Conservation (phyloP, 495 filamentous ascomycete genomes). For the Rostrohypoxylon terebratum region DNA sequence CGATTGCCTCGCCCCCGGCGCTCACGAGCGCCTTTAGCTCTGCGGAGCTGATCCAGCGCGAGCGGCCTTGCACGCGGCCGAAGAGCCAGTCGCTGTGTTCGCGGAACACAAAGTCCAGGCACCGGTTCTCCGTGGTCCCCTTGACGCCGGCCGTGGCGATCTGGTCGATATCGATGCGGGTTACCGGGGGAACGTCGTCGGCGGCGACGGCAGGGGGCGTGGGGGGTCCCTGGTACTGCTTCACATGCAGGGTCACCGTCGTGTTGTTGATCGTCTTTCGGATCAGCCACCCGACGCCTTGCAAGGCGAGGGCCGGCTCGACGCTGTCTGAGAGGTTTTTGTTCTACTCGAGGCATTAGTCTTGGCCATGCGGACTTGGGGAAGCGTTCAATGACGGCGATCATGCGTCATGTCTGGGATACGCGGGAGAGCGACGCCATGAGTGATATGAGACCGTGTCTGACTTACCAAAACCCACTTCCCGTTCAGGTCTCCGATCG, state of each 20-base stretch:
- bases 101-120: slow-evolving; percentile 75
- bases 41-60: slow-evolving; percentile 59
- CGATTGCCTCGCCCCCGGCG: slow-evolving; percentile 38
- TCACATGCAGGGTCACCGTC: slow-evolving; percentile 76
- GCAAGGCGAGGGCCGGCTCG: slow-evolving; percentile 79
- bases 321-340: slow-evolving; percentile 78
- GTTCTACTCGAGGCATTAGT: slow-evolving; percentile 56
- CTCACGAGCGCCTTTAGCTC: slow-evolving; percentile 45
- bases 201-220: slow-evolving; percentile 53
- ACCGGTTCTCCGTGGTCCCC: slow-evolving; percentile 77
- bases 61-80: slow-evolving; percentile 73
- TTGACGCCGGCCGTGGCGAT: slow-evolving; percentile 78
- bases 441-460: not conserved
- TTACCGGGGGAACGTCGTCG: slow-evolving; percentile 51
- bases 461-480: slow-evolving; percentile 79
- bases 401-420: not conserved
- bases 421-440: not conserved
- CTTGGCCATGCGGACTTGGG: too few relatives aligned
- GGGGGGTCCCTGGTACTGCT: slow-evolving; percentile 68
- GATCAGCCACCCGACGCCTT: slow-evolving; percentile 84
- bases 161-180: slow-evolving; percentile 87
- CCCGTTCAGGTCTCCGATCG: slow-evolving; percentile 78
- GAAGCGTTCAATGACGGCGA: not conserved
- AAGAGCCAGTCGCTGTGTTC: slow-evolving; percentile 85
- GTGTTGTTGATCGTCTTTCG: slow-evolving; percentile 81